Evolutionary conservation across 805 yeast genomes (phyloP), one percentile per base, ranked within the genome.

Genomic region (Priceomyces haplophilus): DNA sequence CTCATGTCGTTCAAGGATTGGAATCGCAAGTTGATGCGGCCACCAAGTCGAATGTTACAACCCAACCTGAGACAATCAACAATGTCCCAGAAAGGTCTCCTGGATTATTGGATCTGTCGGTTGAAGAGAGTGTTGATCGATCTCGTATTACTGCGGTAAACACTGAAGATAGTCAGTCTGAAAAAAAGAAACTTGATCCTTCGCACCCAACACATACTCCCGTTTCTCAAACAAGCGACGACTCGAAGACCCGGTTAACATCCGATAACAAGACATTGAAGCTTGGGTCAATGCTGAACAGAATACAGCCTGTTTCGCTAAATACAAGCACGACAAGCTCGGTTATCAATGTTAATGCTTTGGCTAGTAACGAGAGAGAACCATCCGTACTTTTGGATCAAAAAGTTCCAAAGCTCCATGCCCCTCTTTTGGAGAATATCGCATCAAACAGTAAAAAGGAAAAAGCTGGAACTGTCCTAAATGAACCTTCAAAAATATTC

Each of bases 401-500:
- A 10, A 23, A 25, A 25, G 17, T 34, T 16, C 23, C 39, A 3
- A 20, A 16, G 15, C 25, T 16, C 16, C 40, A 12, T 18, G 21
- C 37, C 10, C 25, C 41, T 21, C 5, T n/a, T 15, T 7, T 44
- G 4, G 37, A 37, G 7, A 17, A 34, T 11, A 13, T 11, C 1
- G 38, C 25, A 2, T 32, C 40, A 4, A 37, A 32, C 10, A 15
- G 11, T 12, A 13, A 38, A 18, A 37, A 34, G 17, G 43, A 44
- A 37, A 49, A 37, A 20, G 35, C 41, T 7, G 43, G 42, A 16
- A 46, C 62, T n/a, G 50, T 65, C 5, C 67, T 58, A 47, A 62
- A 53, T 45, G 52, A 62, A 25, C 67, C 68, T 10, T 56, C 72
- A 1, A 58, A 72, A 5, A 64, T 69, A 3, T 71, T 71, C 53